Evolutionary conservation across 2,329 filamentous ascomycete genomes (phyloP), one percentile per base, ranked within the genome.

Genomic region (Teratosphaeria pseudoeucalypti): DNA sequence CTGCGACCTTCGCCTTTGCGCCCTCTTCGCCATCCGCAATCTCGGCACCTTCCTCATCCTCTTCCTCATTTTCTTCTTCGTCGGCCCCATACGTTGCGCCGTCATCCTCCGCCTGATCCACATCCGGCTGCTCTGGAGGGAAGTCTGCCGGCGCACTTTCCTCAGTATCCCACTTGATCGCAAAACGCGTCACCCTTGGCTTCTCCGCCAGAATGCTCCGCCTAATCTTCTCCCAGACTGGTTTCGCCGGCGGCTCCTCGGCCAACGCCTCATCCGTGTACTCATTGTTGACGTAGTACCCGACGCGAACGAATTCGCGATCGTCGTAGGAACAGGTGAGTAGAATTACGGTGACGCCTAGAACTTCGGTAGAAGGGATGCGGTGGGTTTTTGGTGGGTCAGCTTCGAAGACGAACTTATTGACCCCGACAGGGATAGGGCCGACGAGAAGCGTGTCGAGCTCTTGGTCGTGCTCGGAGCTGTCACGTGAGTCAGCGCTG

Each of bases 161-260:
- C 71, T 99, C 94, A n/a, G 90, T 94, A 72, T 99, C 94, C 94
- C 94, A 99, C 79, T 99, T 99, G 78, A 99, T 99, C 53, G 92
- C 91, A 72, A 99, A 99, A 65, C 94, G 86, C 34, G 94, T 99
- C 57, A 99, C 94, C 76, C 94, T 85, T 12, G 94, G 94, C 83
- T 99, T 99, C 78, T 97, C 92, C 2, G 92, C 91, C 43, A 99
- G 83, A 56, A 99, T 89, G 72, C 95, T 96, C 68, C 95, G 87
- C 66, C 85, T 85, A 64, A 99, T 90, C 70, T 91, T 90, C 73
- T 99, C 95, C 65, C 97, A 87, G 67, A 95, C 82, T 47, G 92
- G 92, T 80, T 96, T 96, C 60, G 90, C 82, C 6, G 94, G 94
- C 10, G 94, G 94, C 68, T 97, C 92, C 55, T 87, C 85, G 68